phyloP scores from a whole-genome alignment of 2,329 filamentous ascomycete species.

The Fonsecaea multimorphosa region DNA sequence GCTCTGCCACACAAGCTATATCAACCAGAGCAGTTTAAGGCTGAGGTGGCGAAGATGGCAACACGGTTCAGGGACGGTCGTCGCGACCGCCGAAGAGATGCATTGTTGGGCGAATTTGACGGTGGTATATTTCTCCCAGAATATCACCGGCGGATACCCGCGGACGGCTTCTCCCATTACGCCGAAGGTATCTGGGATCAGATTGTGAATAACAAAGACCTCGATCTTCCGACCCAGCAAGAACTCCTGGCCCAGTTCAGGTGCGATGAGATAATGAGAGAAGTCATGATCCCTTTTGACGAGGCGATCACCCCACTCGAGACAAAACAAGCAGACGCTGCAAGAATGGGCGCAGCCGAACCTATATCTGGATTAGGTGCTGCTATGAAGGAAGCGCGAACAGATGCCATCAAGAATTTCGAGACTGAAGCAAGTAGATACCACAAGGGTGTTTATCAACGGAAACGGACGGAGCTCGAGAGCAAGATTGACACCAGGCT shows the following conservation, averaged over 20 bases:
- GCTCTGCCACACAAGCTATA: slow-evolving; percentile 96
- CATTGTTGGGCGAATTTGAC: slow-evolving; percentile 69
- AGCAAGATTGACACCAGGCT: slow-evolving; percentile 85
- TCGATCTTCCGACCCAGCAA: slow-evolving; percentile 95
- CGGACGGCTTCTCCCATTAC: slow-evolving; percentile 94
- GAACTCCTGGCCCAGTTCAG: slow-evolving; percentile 95
- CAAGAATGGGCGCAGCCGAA: slow-evolving; percentile 72
- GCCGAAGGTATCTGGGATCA: slow-evolving; percentile 96
- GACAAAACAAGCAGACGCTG: slow-evolving; percentile 78
- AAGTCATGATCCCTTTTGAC: slow-evolving; percentile 85
- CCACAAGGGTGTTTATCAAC: slow-evolving; percentile 90
- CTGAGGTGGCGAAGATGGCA: slow-evolving; percentile 79
- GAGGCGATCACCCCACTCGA: slow-evolving; percentile 81
- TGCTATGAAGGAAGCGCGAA: slow-evolving; percentile 73
- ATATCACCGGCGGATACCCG: slow-evolving; percentile 93
- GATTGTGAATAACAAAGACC: slow-evolving; percentile 97
- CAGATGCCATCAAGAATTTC: slow-evolving; percentile 79
- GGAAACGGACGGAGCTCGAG: slow-evolving; percentile 85
- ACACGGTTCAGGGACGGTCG: slow-evolving; percentile 82
- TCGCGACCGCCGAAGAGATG: slow-evolving; percentile 68
- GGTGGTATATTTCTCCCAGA: slow-evolving; percentile 88
- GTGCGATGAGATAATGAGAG: slow-evolving; percentile 93
- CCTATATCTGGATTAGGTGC: slow-evolving; percentile 77
- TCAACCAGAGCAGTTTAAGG: slow-evolving; percentile 86
- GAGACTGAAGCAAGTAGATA: slow-evolving; percentile 90